Base-by-base conservation (phyloP, 1,284 basidiomycete species). In the Earliella scabrosa region DNA sequence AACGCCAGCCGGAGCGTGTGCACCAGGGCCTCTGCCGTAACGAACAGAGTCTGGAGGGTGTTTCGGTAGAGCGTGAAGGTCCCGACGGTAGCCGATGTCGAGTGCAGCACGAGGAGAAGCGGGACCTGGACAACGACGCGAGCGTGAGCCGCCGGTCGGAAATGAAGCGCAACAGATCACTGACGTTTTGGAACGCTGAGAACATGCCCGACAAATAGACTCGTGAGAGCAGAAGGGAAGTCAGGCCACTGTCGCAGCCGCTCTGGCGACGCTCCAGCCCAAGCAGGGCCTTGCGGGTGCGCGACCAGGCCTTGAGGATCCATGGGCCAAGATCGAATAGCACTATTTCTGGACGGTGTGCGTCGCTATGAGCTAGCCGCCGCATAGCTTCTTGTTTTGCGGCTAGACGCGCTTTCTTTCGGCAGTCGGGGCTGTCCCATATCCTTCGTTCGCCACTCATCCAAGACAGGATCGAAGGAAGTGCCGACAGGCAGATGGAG, bases 261-360 rank as follows among this genome's bases (percentile, higher is more conserved):
- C 48, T 36, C 16, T 61, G 60, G 18, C 71, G 73, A 53, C 76
- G 77, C 61, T 86, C 86, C 27, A 83, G 77, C 11, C 81, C 78
- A 38, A 87, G 74, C 45, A 85, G 79, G 29, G 81, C 71, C 65
- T 77, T 83, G 63, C 87, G 74, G 5, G 88, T 84, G 32, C 69
- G 76, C 2, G 86, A 80, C 92, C 91, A 94, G 2, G 82, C 82
- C 51, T 82, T 77, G 54, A 94, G 73, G 54, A 93, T 86, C 91
- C 92, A 94, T 31, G 88, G 86, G 18, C 85, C 86, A 10, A 94
- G 78, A 6, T 90, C 90, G 68, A 93, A 95, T 6, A 94, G 75
- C 35, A 87, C 78, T 18, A 93, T 80, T 70, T 95, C 92, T 23
- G 88, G 85, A 24, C 89, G 84, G 67, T 89, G 82, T 0, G 74